Base-by-base conservation (phyloP, 1,139 yeast genomes). In the Diutina mesorugosa region DNA sequence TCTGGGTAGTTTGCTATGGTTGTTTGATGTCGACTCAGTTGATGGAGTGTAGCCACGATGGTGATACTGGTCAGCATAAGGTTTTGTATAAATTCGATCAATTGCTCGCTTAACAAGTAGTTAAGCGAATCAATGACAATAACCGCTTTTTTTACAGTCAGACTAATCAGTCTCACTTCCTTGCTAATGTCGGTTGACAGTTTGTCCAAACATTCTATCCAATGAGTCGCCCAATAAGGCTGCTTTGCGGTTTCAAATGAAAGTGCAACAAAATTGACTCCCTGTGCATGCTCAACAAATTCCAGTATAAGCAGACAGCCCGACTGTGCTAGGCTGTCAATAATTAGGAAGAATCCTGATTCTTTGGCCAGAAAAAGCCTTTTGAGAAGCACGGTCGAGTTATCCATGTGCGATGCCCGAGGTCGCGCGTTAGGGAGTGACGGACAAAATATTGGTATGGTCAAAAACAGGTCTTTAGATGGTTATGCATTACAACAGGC, bases 301-400 rank as follows among this genome's bases (percentile, higher is more conserved):
- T 89, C 96, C 29, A 72, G 67, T 0, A 87, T 64, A 16, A 91
- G 67, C 58, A 72, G 66, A 51, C 71, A 64, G 0, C 90, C 79
- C 0, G 93, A 80, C 67, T 91, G 97, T 0, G 80, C 73, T 18
- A 90, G 69, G 0, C 88, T 77, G 66, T 91, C 98, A 12, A 81
- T 68, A 2, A 86, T 72, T 6, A 91, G 72, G 14, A 89, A 69
- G 59, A 91, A 80, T 0, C 96, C 95, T 0, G 95, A 79, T 21
- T 71, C 72, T 63, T 91, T 50, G 45, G 45, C 53, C 53, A 16
- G 35, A 9, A 50, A 14, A 14, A 50, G n/a, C 28, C 45, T 6
- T 10, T 50, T 50, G 18, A 50, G 45, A 14, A 50, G 29, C n/a
- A 50, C 45, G 12, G 53, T 50, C 4, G 53, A 50, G 7, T 32